Evolutionary conservation across 805 yeast species (phyloP).

Genomic region (Wickerhamomyces strasburgensis): DNA sequence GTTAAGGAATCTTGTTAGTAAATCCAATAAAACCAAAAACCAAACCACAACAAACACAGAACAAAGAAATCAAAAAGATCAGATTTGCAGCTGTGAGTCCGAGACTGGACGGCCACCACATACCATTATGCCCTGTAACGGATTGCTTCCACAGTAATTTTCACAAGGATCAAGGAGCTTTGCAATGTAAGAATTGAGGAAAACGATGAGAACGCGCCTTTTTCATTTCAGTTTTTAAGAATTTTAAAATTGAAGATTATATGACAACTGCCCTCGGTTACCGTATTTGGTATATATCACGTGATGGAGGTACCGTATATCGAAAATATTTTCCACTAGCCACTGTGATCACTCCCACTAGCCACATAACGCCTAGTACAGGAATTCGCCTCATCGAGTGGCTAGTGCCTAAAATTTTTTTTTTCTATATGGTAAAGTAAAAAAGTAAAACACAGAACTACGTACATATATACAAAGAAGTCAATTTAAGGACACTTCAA

Average conservation of each 20-base stretch:
- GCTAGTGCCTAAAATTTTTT: constrained; percentile 6
- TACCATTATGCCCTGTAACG: not conserved
- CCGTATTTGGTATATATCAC: not conserved
- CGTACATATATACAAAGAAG: too few species aligned
- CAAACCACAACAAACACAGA: too few species aligned
- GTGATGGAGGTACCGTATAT: not conserved
- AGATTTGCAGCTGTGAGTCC: too few species aligned
- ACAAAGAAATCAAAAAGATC: not conserved
- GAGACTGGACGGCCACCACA: too few species aligned
- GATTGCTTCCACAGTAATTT: too few species aligned
- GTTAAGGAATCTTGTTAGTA: constrained; percentile 15
- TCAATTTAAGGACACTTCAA: too few species aligned
- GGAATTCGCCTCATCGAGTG: constrained; percentile 3
- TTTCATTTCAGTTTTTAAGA: not conserved
- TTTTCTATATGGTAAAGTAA: too few species aligned
- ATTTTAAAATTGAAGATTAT: not conserved
- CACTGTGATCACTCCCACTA: not conserved
- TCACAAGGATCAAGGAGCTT: too few species aligned
- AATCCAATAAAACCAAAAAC: not conserved
- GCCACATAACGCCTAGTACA: not conserved
- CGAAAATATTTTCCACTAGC: not conserved
- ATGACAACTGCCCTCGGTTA: not conserved
- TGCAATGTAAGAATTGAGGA: too few species aligned
- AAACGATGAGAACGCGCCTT: not conserved
- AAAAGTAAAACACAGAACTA: too few species aligned